Evolutionary conservation across 2,329 filamentous ascomycete species (phyloP).

Genomic region (Stemphylium beticola): DNA sequence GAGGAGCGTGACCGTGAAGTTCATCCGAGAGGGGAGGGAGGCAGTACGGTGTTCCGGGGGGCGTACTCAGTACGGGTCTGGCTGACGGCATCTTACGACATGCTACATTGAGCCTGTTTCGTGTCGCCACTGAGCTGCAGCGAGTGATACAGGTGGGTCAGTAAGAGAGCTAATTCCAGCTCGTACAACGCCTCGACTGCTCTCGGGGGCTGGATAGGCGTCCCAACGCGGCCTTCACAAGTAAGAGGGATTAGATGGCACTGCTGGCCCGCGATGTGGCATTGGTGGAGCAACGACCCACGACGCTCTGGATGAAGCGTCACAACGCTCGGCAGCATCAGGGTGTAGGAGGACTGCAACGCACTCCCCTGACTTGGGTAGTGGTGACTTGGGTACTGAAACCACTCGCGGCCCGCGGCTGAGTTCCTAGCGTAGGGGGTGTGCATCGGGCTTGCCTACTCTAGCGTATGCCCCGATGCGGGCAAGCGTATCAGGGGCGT

Average conservation of each 20-base stretch:
- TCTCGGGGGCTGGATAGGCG: conserved; percentile 17
- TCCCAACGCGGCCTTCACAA: not conserved
- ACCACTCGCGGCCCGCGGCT: conserved; percentile 33
- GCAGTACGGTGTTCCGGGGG: too few relatives aligned
- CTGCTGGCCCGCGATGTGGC: too few relatives aligned
- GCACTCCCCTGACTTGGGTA: conserved; percentile 23
- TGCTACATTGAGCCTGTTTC: conserved; percentile 30
- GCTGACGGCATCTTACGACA: conserved; percentile 41
- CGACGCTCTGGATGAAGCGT: not conserved
- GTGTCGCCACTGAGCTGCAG: conserved; percentile 36
- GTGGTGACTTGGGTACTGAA: conserved; percentile 24
- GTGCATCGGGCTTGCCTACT: conserved; percentile 11
- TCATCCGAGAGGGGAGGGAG: conserved; percentile 21
- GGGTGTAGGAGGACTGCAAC: conserved; percentile 18
- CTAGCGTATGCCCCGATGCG: conserved; percentile 9
- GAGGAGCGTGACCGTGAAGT: conserved; percentile 23
- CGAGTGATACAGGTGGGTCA: conserved; percentile 33
- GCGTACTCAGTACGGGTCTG: conserved; percentile 28
- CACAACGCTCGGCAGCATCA: conserved; percentile 1
- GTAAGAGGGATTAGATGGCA: not conserved
- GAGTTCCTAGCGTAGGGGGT: conserved; percentile 28
- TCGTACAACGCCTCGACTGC: conserved; percentile 16
- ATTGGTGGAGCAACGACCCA: conserved; percentile 7
- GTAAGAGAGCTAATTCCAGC: conserved; percentile 20
- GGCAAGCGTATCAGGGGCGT: conserved; percentile 26